Evolutionary conservation across 495 filamentous ascomycete species (phyloP).

Genomic region (Chaetomium fimeti): DNA sequence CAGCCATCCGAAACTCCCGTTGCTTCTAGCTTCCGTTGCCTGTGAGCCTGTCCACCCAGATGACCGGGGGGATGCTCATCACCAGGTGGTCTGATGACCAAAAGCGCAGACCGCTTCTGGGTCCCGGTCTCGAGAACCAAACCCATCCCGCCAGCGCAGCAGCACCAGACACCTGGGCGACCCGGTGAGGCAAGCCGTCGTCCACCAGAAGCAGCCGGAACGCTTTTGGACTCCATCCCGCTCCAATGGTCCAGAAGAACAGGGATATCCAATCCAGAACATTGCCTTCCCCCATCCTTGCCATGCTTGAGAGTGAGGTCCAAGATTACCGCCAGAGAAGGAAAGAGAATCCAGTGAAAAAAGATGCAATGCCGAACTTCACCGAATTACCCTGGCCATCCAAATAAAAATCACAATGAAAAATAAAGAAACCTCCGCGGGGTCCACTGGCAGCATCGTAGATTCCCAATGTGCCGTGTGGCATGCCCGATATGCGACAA

Average conservation of each 20-base stretch:
- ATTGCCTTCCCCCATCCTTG: neutral
- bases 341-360: neutral
- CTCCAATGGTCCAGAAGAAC: neutral
- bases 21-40: neutral
- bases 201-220: neutral
- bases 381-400: conserved; percentile 16
- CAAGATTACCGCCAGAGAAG: neutral
- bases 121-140: neutral
- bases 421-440: neutral
- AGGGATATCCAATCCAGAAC: neutral
- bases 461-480: conserved; percentile 7
- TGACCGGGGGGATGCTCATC: neutral
- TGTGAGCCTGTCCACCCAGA: neutral
- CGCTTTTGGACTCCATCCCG: conserved; percentile 8
- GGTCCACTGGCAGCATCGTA: too few species aligned
- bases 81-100: conserved; percentile 8
- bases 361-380: neutral
- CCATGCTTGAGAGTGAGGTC: neutral
- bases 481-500: conserved; percentile 10
- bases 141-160: conserved; percentile 2
- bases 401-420: conserved; percentile 16
- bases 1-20: conserved; percentile 1
- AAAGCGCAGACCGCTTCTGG: conserved; percentile 10
- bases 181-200: neutral
- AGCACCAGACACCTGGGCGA: conserved; percentile 8